Conservation (phyloP, 108 stramenopile species). For the Cyclotella choctawhatcheeana region DNA sequence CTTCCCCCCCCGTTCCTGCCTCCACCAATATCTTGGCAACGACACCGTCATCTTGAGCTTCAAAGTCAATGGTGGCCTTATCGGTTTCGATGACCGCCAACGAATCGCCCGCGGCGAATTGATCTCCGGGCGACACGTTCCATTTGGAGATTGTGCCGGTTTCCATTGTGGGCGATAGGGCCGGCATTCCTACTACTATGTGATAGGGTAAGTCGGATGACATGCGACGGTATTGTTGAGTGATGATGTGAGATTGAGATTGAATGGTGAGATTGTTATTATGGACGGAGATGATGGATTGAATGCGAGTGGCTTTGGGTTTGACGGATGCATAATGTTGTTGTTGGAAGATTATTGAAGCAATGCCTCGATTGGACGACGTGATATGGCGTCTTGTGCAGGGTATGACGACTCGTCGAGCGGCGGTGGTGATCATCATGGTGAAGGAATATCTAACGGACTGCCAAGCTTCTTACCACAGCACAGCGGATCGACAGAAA, state of each 20-base stretch:
- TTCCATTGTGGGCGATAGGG: slow-evolving; percentile 90
- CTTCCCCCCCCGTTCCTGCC: slow-evolving; percentile 65
- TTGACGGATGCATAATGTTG: slow-evolving; percentile 1
- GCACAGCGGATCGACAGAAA: background rate
- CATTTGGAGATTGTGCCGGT: slow-evolving; percentile 75
- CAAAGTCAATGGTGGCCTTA: slow-evolving; percentile 92
- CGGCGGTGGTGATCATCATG: slow-evolving; percentile 26
- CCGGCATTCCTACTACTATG: slow-evolving; percentile 87
- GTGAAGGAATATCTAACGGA: no score
- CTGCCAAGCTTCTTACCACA: no score
- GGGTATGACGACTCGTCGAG: slow-evolving; percentile 3
- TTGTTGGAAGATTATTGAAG: background rate
- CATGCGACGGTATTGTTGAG: slow-evolving; percentile 6
- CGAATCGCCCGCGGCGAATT: slow-evolving; percentile 72
- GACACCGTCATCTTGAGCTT: slow-evolving; percentile 80
- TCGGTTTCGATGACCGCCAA: slow-evolving; percentile 88
- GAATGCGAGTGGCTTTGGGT: background rate
- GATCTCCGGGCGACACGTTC: slow-evolving; percentile 65
- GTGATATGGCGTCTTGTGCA: background rate
- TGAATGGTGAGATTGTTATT: no score
- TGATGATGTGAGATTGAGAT: no score
- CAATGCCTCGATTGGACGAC: slow-evolving; percentile 5
- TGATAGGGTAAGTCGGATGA: slow-evolving; percentile 51
- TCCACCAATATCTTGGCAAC: slow-evolving; percentile 67
- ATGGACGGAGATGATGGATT: no score